Evolutionary conservation across 202 grass and related monocot genomes (phyloP).

Genomic region (Schoenoplectus tabernaemontani): DNA sequence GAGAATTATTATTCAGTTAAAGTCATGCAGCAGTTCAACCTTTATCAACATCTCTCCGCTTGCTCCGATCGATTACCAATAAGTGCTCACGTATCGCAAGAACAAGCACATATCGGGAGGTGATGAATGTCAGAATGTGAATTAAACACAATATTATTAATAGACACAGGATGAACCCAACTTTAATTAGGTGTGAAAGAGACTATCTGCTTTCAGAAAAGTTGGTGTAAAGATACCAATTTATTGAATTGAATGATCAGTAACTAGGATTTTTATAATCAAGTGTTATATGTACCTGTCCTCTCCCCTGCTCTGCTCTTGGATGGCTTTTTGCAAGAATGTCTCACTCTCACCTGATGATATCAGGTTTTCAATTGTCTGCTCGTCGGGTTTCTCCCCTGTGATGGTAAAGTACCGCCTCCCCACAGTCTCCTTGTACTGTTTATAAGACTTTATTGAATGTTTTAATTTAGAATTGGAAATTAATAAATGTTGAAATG

Average conservation of each 20-base stretch:
- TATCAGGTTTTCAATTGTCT: conserved; percentile 55
- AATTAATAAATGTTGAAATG: neutral
- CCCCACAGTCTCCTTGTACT: conserved; percentile 77
- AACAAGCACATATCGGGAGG: too few relatives aligned
- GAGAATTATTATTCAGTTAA: too few relatives aligned
- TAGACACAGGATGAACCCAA: too few relatives aligned
- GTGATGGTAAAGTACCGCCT: conserved; percentile 75
- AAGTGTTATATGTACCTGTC: conserved; percentile 29
- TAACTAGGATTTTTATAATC: neutral
- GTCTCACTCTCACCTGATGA: conserved; percentile 65
- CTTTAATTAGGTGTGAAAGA: too few relatives aligned
- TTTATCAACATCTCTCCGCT: too few relatives aligned
- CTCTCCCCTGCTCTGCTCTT: conserved; percentile 67
- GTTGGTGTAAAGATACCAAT: neutral
- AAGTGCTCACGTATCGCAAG: too few relatives aligned
- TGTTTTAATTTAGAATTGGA: neutral
- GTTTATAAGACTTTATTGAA: neutral
- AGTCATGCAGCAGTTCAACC: too few relatives aligned
- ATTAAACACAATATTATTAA: too few relatives aligned
- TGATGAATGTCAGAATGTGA: too few relatives aligned
- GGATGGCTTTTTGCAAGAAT: conserved; percentile 71
- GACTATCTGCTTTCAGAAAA: neutral
- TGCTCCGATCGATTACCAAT: too few relatives aligned
- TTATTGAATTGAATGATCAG: neutral
- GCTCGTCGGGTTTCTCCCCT: conserved; percentile 40